A percentile compares a stretch with the other conserved stretches of the same genome.
These are phyloP conservation scores for Saccharomyces hybrid DNA, from an alignment of 1,139 yeast species.

Conservation along the genomic window DNA sequence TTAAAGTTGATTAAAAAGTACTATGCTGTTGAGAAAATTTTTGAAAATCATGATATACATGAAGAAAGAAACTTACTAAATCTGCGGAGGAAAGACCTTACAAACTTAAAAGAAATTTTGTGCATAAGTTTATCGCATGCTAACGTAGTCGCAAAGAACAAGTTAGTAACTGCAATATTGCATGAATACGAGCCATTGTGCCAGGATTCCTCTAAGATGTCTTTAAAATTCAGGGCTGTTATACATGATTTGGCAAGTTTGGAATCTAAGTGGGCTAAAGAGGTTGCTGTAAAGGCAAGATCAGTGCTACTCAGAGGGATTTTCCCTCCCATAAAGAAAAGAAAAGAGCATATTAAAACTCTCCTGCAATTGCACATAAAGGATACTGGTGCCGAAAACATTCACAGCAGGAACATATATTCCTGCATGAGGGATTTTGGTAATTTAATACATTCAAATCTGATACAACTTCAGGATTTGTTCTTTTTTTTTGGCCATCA, in stretches of 20 bases:
- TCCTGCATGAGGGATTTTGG: slow-evolving; percentile 72
- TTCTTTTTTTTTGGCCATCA: slow-evolving; percentile 76
- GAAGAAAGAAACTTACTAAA: slow-evolving; percentile 77
- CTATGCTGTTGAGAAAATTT: slow-evolving; percentile 63
- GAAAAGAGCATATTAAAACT: slow-evolving; percentile 92
- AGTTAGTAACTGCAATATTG: slow-evolving; percentile 73
- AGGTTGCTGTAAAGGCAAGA: slow-evolving; percentile 86
- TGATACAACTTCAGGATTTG: slow-evolving; percentile 87
- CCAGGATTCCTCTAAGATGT: slow-evolving; percentile 56
- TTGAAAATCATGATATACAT: slow-evolving; percentile 62
- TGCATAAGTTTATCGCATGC: slow-evolving; percentile 73
- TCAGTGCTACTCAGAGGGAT: slow-evolving; percentile 92
- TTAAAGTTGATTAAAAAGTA: slow-evolving; percentile 61
- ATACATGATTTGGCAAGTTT: slow-evolving; percentile 73
- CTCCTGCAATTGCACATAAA: slow-evolving; percentile 84
- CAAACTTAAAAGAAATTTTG: slow-evolving; percentile 65
- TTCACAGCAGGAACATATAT: slow-evolving; percentile 61
- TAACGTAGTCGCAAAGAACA: slow-evolving; percentile 84
- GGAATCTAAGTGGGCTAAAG: slow-evolving; percentile 79
- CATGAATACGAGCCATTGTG: slow-evolving; percentile 67
- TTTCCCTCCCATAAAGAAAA: slow-evolving; percentile 84
- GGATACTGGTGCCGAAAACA: slow-evolving; percentile 78
- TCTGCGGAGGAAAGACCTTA: slow-evolving; percentile 77
- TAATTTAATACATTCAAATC: slow-evolving; percentile 90
- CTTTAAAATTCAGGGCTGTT: slow-evolving; percentile 57